Evolutionary conservation across 192 early-diverging fungal genomes (phyloP).

Genomic region (Coemansia sp.): DNA sequence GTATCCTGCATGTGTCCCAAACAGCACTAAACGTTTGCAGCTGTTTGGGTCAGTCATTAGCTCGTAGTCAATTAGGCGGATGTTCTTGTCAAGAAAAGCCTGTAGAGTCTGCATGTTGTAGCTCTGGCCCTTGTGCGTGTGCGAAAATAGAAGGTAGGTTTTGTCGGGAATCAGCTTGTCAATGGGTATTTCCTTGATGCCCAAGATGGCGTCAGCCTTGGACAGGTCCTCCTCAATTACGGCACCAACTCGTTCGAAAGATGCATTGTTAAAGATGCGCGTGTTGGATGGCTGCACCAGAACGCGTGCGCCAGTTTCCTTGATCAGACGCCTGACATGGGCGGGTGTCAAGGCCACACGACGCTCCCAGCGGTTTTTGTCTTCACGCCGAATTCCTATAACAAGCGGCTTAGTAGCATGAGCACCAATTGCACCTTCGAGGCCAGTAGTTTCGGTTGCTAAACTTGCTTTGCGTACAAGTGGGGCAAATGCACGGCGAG

Average conservation of each 20-base stretch:
- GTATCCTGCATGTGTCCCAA: constrained; percentile 92
- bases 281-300: constrained; percentile 92
- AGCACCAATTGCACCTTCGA: background rate
- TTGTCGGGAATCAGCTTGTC: constrained; percentile 79
- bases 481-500: background rate
- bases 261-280: constrained; percentile 83
- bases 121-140: constrained; percentile 95
- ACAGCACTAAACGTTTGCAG: constrained; percentile 79
- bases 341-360: constrained; percentile 87
- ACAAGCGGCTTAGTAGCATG: constrained; percentile 21
- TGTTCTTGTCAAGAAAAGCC: constrained; percentile 83
- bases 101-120: constrained; percentile 93
- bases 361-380: constrained; percentile 97
- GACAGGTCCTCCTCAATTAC: constrained; percentile 83
- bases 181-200: constrained; percentile 94
- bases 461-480: constrained; percentile 4
- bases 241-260: constrained; percentile 84
- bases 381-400: constrained; percentile 88
- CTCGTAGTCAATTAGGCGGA: constrained; percentile 95
- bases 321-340: constrained; percentile 78
- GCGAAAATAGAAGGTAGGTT: constrained; percentile 93
- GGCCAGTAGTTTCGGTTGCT: constrained; percentile 14
- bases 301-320: constrained; percentile 79
- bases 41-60: constrained; percentile 75
- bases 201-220: constrained; percentile 85